Percentiles rank a stretch among this genome's conserved stretches.
Conservation (phyloP, 2,329 filamentous ascomycete genomes). For the Talaromyces amestolkiae region DNA sequence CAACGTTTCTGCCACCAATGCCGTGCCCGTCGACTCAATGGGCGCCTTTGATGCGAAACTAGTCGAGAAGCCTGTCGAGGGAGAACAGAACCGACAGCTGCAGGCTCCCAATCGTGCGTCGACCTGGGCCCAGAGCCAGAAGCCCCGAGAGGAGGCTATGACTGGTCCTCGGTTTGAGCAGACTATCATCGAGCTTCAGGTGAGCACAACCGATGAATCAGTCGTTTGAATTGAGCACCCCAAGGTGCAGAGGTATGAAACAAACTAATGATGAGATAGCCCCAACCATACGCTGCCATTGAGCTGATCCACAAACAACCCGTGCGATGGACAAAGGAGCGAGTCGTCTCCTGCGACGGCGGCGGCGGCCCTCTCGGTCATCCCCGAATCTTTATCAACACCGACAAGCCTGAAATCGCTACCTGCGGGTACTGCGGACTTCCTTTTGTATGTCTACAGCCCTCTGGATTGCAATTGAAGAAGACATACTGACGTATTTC, state of each 20-base stretch:
- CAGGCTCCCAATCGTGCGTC: slow-evolving; percentile 84
- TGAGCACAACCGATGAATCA: slow-evolving; percentile 45
- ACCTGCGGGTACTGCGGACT: slow-evolving; percentile 89
- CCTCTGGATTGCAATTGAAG: not conserved
- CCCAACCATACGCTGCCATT: slow-evolving; percentile 84
- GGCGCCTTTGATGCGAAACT: slow-evolving; percentile 42
- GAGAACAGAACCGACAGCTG: slow-evolving; percentile 56
- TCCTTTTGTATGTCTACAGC: slow-evolving; percentile 66
- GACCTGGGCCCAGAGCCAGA: slow-evolving; percentile 85
- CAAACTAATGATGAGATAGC: slow-evolving; percentile 54
- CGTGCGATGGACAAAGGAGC: slow-evolving; percentile 83
- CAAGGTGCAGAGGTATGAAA: not conserved
- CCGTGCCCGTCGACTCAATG: slow-evolving; percentile 51
- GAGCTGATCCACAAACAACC: slow-evolving; percentile 95
- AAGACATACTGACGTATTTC: not conserved
- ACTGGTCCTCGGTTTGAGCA: slow-evolving; percentile 93
- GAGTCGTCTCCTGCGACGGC: slow-evolving; percentile 82
- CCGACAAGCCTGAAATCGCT: slow-evolving; percentile 92
- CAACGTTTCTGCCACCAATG: slow-evolving; percentile 63
- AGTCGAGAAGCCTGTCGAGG: slow-evolving; percentile 56
- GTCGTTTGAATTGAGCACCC: not conserved
- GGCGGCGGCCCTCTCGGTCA: slow-evolving; percentile 88
- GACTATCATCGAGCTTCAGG: slow-evolving; percentile 89
- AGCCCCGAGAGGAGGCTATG: slow-evolving; percentile 79
- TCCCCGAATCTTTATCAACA: slow-evolving; percentile 94